Conservation (phyloP, 768 basidiomycete species). For the Lyophyllum atratum region DNA sequence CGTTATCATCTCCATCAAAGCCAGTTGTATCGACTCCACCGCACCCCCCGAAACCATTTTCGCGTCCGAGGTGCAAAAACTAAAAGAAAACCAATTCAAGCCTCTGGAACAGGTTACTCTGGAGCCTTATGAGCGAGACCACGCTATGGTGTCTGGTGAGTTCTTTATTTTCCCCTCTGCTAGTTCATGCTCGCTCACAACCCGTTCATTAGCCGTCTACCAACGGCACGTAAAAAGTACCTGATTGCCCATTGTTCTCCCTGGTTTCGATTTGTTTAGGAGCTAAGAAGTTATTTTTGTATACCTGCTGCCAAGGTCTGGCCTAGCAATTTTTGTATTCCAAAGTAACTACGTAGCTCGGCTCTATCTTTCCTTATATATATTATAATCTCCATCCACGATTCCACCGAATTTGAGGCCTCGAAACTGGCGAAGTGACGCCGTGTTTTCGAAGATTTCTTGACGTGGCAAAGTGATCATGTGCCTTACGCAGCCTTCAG, state of each 20-base stretch:
- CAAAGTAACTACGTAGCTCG: conserved; percentile 10
- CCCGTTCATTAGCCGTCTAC: conserved; percentile 23
- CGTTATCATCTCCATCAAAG: conserved; percentile 96
- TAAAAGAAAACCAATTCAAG: conserved; percentile 82
- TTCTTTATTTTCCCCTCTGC: background rate
- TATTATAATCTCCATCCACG: conserved; percentile 15
- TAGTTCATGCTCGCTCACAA: background rate
- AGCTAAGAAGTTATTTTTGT: conserved; percentile 13
- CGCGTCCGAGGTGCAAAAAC: conserved; percentile 78
- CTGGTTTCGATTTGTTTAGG: conserved; percentile 6
- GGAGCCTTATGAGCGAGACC: conserved; percentile 90
- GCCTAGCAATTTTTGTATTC: background rate
- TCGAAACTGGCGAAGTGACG: background rate
- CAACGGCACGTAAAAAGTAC: conserved; percentile 26
- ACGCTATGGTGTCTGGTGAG: conserved; percentile 87
- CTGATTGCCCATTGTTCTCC: conserved; percentile 10
- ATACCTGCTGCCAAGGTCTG: conserved; percentile 11
- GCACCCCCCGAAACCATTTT: conserved; percentile 88
- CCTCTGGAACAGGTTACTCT: conserved; percentile 95
- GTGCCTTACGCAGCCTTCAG: conserved; percentile 13
- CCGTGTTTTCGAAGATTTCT: conserved; percentile 2
- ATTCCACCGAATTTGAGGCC: background rate
- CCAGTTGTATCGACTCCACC: conserved; percentile 98
- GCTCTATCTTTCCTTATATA: conserved; percentile 15
- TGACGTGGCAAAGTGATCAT: conserved; percentile 38